Evolutionary conservation across 352 stramenopile species (phyloP), one percentile per base, ranked within the genome.

Genomic region (Globisporangium abappressorium): DNA sequence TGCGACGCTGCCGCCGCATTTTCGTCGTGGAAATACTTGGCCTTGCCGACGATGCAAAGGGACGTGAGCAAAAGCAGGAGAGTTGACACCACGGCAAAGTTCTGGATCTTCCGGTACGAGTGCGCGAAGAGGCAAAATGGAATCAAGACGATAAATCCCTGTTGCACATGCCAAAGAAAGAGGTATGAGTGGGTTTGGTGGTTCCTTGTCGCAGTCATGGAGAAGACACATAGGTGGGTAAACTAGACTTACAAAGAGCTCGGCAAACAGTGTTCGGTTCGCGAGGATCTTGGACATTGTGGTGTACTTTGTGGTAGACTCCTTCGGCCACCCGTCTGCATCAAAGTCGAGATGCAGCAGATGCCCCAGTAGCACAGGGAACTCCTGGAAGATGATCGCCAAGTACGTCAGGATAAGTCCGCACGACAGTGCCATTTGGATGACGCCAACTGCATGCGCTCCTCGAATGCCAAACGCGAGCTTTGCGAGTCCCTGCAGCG

Each of bases 401-500:
- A 84, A 72, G 43, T 80, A 84, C 30, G 68, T 71, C 33, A 77
- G 69, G 34, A 83, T 74, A 26, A 85, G 68, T 4, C 80, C 80
- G 33, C 70, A 41, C 1, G 78, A 88, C 15, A 74, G 60, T 0
- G 55, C 69, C 20, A 88, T 51, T 49, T 88, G 80, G 1, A 77
- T 70, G 5, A 72, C 18, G 12, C 53, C 70, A 20, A 81, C 77
- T 5, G 64, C 43, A 47, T 77, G 70, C 26, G 70, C 72, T 20
- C 76, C 78, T 41, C 70, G 51, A 1, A 22, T 34, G 1, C 78
- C 80, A 51, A 86, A 84, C 30, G 78, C 78, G 56, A 85, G 68
- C 46, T 75, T 75, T 1, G 72, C 80, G 30, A 88, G 65, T 41
- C 80, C 78, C 53, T 84, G 80, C 15, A 88, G 63, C 28, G 80